Evolutionary conservation across 2,329 filamentous ascomycete genomes (phyloP).

Genomic region (Fonsecaea nubica): DNA sequence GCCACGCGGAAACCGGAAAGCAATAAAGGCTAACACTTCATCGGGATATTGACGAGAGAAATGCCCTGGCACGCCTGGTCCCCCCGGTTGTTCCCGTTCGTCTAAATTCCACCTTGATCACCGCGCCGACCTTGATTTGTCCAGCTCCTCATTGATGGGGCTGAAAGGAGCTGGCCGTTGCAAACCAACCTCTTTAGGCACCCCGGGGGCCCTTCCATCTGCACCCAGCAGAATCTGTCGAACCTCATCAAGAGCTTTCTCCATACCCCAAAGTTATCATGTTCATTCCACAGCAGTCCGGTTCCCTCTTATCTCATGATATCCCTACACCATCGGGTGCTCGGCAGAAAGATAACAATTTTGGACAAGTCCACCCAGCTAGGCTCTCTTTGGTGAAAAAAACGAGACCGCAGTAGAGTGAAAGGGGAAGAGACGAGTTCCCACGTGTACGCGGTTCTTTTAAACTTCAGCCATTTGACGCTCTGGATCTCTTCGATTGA

Average conservation of each 20-base stretch:
- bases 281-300: not conserved
- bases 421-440: not conserved
- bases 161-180: not conserved
- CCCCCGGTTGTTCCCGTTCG: not conserved
- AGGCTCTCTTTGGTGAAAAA: conserved; percentile 10
- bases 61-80: not conserved
- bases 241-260: not conserved
- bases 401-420: conserved; percentile 4
- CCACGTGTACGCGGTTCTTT: not conserved
- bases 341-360: not conserved
- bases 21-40: conserved; percentile 7
- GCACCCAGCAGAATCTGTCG: conserved; percentile 6
- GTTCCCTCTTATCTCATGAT: conserved; percentile 9
- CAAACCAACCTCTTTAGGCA: conserved; percentile 6
- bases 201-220: not conserved
- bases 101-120: not conserved
- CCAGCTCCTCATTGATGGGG: not conserved
- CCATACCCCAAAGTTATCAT: conserved; percentile 5
- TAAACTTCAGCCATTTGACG: not conserved
- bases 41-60: conserved; percentile 10
- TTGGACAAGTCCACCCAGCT: not conserved
- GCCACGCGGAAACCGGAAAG: not conserved
- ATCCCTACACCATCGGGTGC: not conserved
- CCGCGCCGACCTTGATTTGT: not conserved
- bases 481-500: not conserved